Conservation (phyloP, 2,329 filamentous ascomycete genomes). For the Aotearoamyces nothofagi region DNA sequence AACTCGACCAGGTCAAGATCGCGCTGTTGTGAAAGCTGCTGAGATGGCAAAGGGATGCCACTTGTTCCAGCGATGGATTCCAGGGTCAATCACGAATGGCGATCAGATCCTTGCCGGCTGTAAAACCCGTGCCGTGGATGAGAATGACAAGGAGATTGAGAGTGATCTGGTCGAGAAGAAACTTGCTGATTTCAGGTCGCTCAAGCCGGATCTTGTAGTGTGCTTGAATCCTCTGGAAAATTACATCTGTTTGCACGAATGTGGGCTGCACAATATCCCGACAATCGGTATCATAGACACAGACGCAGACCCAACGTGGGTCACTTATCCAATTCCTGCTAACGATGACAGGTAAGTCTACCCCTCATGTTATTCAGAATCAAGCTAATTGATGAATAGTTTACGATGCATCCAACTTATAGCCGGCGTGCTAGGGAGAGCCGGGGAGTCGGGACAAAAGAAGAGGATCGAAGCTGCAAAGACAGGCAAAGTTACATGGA, state of each 20-base stretch:
- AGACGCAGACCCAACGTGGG: slow-evolving; percentile 79
- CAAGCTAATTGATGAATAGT: slow-evolving; percentile 31
- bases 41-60: slow-evolving; percentile 67
- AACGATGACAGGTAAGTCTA: slow-evolving; percentile 75
- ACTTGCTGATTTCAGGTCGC: slow-evolving; percentile 37
- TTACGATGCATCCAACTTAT: slow-evolving; percentile 70
- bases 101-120: slow-evolving; percentile 69
- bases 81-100: slow-evolving; percentile 83
- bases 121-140: slow-evolving; percentile 60
- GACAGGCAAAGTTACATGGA: slow-evolving; percentile 48
- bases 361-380: not conserved
- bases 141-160: slow-evolving; percentile 40
- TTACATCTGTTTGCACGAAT: slow-evolving; percentile 79
- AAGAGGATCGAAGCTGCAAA: slow-evolving; percentile 48
- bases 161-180: slow-evolving; percentile 2
- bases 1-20: slow-evolving; percentile 67
- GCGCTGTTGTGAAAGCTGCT: slow-evolving; percentile 68
- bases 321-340: slow-evolving; percentile 90
- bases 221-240: slow-evolving; percentile 91
- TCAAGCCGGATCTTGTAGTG: slow-evolving; percentile 82
- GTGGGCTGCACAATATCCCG: slow-evolving; percentile 72
- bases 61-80: slow-evolving; percentile 84
- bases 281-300: slow-evolving; percentile 94
- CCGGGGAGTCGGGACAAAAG: slow-evolving; percentile 62
- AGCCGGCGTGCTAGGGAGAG: slow-evolving; percentile 70